Evolutionary conservation across 441 rosid species (phyloP).

Genomic region (Pelargonium citronellum): DNA sequence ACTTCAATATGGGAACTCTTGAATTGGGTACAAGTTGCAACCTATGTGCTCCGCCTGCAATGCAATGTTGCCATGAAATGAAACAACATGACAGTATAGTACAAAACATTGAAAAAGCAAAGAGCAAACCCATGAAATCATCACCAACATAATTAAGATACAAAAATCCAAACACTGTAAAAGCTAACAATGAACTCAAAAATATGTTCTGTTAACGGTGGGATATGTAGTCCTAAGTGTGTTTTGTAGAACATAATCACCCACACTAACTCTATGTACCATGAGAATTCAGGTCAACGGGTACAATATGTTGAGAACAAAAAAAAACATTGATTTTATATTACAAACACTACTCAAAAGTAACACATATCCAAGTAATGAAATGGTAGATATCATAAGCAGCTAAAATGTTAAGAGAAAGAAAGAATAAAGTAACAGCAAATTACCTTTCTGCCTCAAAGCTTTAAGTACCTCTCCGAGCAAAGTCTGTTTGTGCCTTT

Average conservation of each 20-base stretch:
- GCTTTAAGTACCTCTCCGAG: slow-evolving; percentile 51
- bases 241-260: background rate
- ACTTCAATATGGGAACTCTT: slow-evolving; percentile 79
- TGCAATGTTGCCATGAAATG: slow-evolving; percentile 3
- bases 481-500: slow-evolving; percentile 54
- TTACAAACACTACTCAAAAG: background rate
- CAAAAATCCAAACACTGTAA: background rate
- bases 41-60: slow-evolving; percentile 49
- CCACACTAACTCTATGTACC: background rate
- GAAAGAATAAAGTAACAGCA: background rate
- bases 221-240: background rate
- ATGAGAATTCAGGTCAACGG: background rate
- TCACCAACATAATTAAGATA: background rate
- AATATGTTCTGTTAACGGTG: background rate
- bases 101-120: slow-evolving; percentile 7
- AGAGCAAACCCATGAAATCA: background rate
- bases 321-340: no score
- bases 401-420: background rate
- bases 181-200: background rate
- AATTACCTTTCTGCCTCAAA: slow-evolving; percentile 58
- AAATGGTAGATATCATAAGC: background rate
- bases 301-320: background rate
- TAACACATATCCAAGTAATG: no score
- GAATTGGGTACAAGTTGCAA: slow-evolving; percentile 59
- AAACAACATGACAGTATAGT: background rate